These are phyloP conservation scores for Aspergillus sp. DNA, from an alignment of 2,329 filamentous ascomycete species.

Conservation along the genomic window DNA sequence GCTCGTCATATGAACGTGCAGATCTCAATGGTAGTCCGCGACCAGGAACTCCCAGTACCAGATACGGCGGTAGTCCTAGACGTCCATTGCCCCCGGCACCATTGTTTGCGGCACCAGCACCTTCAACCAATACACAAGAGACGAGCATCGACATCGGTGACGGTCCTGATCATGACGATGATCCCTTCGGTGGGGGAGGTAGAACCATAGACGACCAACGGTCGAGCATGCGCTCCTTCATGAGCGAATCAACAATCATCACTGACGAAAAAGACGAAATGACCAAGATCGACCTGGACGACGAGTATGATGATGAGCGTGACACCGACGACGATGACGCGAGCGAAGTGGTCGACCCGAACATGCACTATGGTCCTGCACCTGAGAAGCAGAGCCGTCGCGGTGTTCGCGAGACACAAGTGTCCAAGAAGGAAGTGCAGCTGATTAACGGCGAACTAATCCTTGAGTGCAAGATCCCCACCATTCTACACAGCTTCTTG, in stretches of 20 bases:
- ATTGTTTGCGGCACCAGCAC: conserved; percentile 58
- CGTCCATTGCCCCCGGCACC: conserved; percentile 83
- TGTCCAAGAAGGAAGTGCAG: conserved; percentile 86
- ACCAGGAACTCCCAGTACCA: conserved; percentile 81
- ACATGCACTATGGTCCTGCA: conserved; percentile 70
- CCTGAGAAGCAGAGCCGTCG: conserved; percentile 79
- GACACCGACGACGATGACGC: conserved; percentile 45
- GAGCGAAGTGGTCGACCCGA: conserved; percentile 41
- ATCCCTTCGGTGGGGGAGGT: conserved; percentile 57
- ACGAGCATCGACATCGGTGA: conserved; percentile 45
- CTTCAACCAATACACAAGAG: conserved; percentile 24
- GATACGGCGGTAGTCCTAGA: conserved; percentile 79
- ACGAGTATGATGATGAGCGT: conserved; percentile 21
- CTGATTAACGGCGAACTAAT: conserved; percentile 97
- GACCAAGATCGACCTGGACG: conserved; percentile 39
- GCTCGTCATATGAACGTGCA: conserved; percentile 69
- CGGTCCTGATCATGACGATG: conserved; percentile 57
- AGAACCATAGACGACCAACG: conserved; percentile 43
- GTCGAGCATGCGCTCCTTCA: conserved; percentile 41
- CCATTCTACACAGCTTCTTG: conserved; percentile 93
- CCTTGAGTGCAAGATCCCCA: conserved; percentile 97
- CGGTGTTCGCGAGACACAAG: conserved; percentile 77
- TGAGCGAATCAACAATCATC: conserved; percentile 51
- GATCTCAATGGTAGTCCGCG: conserved; percentile 85
- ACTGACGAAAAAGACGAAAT: conserved; percentile 45